These are phyloP conservation scores for Pinus taeda DNA, from an alignment of 75 land plant genomes.

Conservation along the genomic window DNA sequence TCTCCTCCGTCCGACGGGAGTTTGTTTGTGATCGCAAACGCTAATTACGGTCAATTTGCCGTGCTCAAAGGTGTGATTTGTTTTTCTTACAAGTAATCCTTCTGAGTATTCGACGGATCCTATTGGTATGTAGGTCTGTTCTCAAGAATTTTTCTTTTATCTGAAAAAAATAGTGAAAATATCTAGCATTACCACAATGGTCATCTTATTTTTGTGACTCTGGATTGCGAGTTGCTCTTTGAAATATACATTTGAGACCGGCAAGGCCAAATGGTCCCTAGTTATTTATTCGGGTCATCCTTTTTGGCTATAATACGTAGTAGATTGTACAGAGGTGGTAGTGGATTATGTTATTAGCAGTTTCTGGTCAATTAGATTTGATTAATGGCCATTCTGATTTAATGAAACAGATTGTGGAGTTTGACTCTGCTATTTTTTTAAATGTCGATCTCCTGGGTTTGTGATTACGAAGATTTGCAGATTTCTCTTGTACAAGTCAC, in stretches of 20 bases:
- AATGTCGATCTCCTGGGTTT: no score
- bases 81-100: neutral
- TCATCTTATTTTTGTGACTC: slow-evolving; percentile 4
- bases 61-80: neutral
- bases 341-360: neutral
- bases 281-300: neutral
- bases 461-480: no score
- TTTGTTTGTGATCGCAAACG: slow-evolving; percentile 7
- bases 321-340: slow-evolving; percentile 5
- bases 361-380: neutral
- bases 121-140: neutral
- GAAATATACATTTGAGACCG: neutral
- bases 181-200: neutral
- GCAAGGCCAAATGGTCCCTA: neutral
- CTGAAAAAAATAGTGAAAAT: neutral
- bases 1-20: no score
- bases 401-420: no score
- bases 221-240: neutral
- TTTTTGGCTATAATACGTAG: neutral
- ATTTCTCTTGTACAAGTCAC: no score
- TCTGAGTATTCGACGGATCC: neutral
- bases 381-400: no score
- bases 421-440: no score
- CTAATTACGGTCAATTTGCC: neutral
- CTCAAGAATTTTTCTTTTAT: neutral